These are phyloP conservation scores for Tubosaeta sp. DNA, from an alignment of 768 basidiomycete genomes.

Conservation along the genomic window DNA sequence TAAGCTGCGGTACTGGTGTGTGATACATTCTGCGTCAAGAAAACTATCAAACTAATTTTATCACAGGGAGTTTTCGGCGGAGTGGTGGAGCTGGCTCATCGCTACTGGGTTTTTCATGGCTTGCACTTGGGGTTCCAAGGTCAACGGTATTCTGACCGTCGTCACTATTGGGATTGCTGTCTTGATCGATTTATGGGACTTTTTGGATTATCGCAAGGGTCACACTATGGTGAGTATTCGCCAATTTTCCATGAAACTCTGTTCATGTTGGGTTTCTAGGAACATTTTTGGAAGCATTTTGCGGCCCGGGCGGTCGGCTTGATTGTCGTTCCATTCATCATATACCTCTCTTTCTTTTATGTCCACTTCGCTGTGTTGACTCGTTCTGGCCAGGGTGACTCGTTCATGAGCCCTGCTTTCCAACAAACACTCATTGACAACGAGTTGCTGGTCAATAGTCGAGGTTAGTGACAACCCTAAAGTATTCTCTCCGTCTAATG, in stretches of 20 bases:
- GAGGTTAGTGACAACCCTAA: constrained; percentile 55
- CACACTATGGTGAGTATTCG: constrained; percentile 60
- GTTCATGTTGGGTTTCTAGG: constrained; percentile 40
- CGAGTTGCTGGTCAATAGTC: constrained; percentile 85
- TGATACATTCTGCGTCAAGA: background rate
- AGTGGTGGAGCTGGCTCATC: constrained; percentile 95
- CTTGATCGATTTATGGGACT: constrained; percentile 89
- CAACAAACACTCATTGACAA: constrained; percentile 94
- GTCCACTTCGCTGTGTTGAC: constrained; percentile 87
- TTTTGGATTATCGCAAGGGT: constrained; percentile 80
- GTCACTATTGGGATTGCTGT: constrained; percentile 87
- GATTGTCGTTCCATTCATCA: constrained; percentile 80
- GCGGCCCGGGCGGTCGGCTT: constrained; percentile 77
- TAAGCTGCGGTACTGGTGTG: constrained; percentile 85
- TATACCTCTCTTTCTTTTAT: constrained; percentile 96
- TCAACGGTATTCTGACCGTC: constrained; percentile 94
- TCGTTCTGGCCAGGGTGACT: constrained; percentile 87
- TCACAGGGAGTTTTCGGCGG: constrained; percentile 73
- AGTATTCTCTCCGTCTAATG: background rate
- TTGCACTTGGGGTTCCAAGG: constrained; percentile 95
- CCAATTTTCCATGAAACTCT: background rate
- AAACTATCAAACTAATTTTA: constrained; percentile 1
- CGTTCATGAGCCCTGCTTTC: constrained; percentile 97
- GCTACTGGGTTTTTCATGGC: constrained; percentile 92
- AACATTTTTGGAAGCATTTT: constrained; percentile 89